A percentile compares a stretch with the other conserved stretches of the same genome.
These are phyloP conservation scores for Helotiales sp. DNA, from an alignment of 2,329 filamentous ascomycete genomes.

Conservation along the genomic window DNA sequence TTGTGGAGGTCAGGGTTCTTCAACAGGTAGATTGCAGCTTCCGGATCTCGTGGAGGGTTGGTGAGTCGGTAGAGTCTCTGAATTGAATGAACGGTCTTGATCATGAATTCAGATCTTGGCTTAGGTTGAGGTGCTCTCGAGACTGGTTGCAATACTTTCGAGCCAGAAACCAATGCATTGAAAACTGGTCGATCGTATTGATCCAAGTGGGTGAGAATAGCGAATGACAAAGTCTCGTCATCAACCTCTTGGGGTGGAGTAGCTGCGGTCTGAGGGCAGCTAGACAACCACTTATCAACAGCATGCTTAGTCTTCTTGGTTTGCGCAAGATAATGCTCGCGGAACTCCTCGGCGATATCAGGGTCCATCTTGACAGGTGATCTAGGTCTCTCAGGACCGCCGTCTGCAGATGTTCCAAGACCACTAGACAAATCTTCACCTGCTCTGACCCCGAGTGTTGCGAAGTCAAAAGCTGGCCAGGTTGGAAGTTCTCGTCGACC, in stretches of 20 bases:
- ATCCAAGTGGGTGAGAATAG: conserved; percentile 86
- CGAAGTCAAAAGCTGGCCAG: conserved; percentile 87
- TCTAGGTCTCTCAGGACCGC: conserved; percentile 60
- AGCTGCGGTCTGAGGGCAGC: conserved; percentile 71
- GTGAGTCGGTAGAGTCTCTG: conserved; percentile 83
- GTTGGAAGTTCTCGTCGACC: conserved; percentile 82
- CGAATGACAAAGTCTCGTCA: conserved; percentile 91
- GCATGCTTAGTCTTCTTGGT: conserved; percentile 91
- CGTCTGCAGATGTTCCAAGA: conserved; percentile 63
- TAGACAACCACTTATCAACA: conserved; percentile 88
- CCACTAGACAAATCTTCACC: conserved; percentile 57
- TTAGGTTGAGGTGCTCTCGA: conserved; percentile 73
- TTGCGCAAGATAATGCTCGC: conserved; percentile 89
- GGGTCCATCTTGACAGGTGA: conserved; percentile 81
- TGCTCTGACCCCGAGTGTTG: conserved; percentile 64
- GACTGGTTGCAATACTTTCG: conserved; percentile 57
- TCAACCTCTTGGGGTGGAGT: conserved; percentile 87
- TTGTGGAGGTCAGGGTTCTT: conserved; percentile 83
- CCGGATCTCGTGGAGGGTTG: conserved; percentile 78
- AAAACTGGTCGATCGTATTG: conserved; percentile 78
- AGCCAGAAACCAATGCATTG: conserved; percentile 74
- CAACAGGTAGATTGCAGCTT: conserved; percentile 83
- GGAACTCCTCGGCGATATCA: conserved; percentile 91
- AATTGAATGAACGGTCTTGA: conserved; percentile 76
- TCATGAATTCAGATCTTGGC: conserved; percentile 72